phyloP scores from a whole-genome alignment of 352 stramenopile species.

The Phytopythium litorale region DNA sequence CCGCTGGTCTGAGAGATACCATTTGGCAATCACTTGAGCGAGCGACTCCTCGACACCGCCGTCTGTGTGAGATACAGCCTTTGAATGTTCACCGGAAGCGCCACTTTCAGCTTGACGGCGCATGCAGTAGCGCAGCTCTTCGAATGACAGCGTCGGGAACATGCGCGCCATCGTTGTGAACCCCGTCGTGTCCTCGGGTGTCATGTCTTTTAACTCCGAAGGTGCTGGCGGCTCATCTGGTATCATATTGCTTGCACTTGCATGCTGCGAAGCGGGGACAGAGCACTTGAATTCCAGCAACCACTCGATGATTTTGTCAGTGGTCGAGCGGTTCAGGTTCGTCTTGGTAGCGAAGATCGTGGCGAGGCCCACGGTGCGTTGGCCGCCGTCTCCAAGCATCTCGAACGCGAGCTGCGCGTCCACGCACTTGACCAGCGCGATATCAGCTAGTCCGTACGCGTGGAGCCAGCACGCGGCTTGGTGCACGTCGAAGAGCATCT shows the following conservation, averaged over 20 bases:
- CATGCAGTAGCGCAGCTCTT: background rate
- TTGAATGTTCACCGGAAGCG: background rate
- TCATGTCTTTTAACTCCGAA: background rate
- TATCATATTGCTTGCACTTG: background rate
- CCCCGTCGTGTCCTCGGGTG: background rate
- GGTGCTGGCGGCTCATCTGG: background rate
- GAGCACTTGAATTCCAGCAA: background rate
- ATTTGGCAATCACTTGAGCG: background rate
- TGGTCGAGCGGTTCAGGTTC: background rate
- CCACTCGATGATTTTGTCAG: background rate
- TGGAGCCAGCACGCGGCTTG: background rate
- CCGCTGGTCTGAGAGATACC: background rate
- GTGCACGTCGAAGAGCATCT: constrained; percentile 1
- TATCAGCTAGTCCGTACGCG: background rate
- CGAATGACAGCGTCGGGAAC: constrained; percentile 2
- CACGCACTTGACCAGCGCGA: constrained; percentile 3
- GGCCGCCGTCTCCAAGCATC: background rate
- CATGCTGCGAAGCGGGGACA: background rate
- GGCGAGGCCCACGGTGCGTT: background rate
- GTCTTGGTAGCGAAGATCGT: background rate
- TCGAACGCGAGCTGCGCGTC: constrained; percentile 5
- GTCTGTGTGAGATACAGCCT: background rate
- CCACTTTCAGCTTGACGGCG: background rate
- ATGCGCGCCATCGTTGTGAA: background rate
- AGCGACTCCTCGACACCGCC: background rate